Conservation (phyloP, 495 filamentous ascomycete species). For the Neurospora sp. region DNA sequence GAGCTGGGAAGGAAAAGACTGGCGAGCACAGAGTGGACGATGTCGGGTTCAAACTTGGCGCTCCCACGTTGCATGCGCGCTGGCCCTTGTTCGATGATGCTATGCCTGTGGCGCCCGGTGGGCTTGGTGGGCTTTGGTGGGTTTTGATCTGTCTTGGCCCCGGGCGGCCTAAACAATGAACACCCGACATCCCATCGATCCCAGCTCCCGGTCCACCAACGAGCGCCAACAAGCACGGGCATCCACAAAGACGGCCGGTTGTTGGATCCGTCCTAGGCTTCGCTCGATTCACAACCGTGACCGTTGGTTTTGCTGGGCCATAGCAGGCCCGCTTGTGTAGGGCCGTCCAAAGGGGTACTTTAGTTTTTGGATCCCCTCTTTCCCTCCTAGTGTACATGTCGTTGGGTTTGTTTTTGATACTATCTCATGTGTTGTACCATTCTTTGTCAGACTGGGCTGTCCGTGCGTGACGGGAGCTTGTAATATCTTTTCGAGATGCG, state of each 20-base stretch:
- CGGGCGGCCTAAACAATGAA: background rate
- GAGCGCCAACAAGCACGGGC: background rate
- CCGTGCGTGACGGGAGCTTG: background rate
- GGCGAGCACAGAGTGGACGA: constrained; percentile 3
- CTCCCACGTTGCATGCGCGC: constrained; percentile 19
- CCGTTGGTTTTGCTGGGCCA: background rate
- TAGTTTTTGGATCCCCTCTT: background rate
- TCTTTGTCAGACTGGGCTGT: background rate
- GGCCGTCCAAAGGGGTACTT: background rate
- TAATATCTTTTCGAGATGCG: background rate
- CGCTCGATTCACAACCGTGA: background rate
- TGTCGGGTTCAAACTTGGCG: constrained; percentile 16
- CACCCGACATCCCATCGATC: background rate
- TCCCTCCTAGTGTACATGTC: background rate
- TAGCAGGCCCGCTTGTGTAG: background rate
- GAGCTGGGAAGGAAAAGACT: background rate
- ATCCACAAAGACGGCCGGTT: background rate
- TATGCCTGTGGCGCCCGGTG: constrained; percentile 12
- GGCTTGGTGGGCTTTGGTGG: background rate
- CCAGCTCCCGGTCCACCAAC: background rate
- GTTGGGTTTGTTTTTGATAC: no score
- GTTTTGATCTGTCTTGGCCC: background rate
- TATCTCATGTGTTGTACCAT: no score
- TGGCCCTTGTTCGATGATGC: constrained; percentile 22
- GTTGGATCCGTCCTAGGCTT: background rate